Base-by-base conservation (phyloP, 2,329 filamentous ascomycete genomes). In the Cladosporium phlei region DNA sequence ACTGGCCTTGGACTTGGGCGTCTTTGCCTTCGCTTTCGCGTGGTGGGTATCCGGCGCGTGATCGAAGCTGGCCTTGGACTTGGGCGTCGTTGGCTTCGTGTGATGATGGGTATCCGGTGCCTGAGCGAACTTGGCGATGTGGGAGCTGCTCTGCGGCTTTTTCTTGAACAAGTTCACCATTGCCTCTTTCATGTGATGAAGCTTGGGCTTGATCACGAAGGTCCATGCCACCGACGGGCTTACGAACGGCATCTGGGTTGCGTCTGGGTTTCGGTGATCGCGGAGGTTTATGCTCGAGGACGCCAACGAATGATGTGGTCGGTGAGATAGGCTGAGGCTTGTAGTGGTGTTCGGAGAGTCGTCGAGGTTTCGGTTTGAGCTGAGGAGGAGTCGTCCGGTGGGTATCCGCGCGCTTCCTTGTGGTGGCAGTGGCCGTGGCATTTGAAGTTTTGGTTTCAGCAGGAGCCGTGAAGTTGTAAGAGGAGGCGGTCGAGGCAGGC, bases 241-340 rank as follows among this genome's bases (percentile, higher is more conserved):
- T 56, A 20, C 55, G 49, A 11, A 61, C 28, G 7, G 71, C 70
- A 52, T 72, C 72, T 1, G 70, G 70, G 10, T 68, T 69, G 29
- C 59, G 60, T 7, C 72, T 55, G 11, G 65, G 59, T 51, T 32
- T 38, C 52, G 24, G 58, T 57, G 33, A 29, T 11, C 35, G 46
- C 14, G 46, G 53, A 6, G 54, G 34, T 29, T 68, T 73, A 52
- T 74, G 70, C 65, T 89, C 85, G 54, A 88, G 88, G 68, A 86
- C 74, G 29, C 77, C 77, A 45, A 88, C 82, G 16, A 88, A 69
- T 4, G 80, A 77, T 3, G 72, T 79, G 0, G 83, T 83, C 0
- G 83, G 74, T 19, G 77, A 27, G 7, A 19, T 47, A 11, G 37
- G 49, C 21, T 37, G 27, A 14, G 43, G 42, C 35, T 24, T 45